A percentile compares a stretch with the other conserved stretches of the same genome.
These are phyloP conservation scores for Brassica cretica DNA, from an alignment of 345 rosid species.

Conservation along the genomic window DNA sequence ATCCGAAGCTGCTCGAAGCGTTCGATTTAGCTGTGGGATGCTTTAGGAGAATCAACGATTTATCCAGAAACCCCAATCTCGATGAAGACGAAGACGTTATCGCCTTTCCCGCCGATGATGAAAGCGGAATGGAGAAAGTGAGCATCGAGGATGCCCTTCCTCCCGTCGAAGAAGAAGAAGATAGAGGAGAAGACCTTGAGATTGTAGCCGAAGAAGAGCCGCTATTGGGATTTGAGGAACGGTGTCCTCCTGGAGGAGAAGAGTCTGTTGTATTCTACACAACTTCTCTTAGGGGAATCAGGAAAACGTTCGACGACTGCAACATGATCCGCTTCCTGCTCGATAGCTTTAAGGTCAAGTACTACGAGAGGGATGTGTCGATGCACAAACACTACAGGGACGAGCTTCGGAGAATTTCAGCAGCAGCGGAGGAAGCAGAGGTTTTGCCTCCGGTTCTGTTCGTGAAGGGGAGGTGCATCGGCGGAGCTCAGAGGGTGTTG, in stretches of 20 bases:
- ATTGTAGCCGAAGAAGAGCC: constrained; percentile 26
- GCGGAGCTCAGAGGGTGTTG: constrained; percentile 78
- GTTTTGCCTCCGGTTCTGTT: constrained; percentile 77
- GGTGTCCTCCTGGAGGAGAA: constrained; percentile 75
- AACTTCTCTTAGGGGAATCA: constrained; percentile 71
- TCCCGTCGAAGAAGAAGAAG: constrained; percentile 2
- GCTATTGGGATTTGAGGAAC: constrained; percentile 49
- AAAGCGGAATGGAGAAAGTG: constrained; percentile 3
- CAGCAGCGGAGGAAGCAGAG: constrained; percentile 44
- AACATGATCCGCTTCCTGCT: constrained; percentile 61
- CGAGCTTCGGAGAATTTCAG: constrained; percentile 54
- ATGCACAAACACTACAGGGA: constrained; percentile 73
- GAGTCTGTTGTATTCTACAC: constrained; percentile 69
- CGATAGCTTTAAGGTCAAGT: constrained; percentile 61
- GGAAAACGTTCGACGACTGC: constrained; percentile 91
- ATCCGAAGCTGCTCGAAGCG: constrained; percentile 71
- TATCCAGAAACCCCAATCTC: constrained; percentile 10
- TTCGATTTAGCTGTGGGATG: constrained; percentile 60
- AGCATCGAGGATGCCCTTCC: neutral
- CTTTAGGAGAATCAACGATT: constrained; percentile 46
- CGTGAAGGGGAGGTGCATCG: constrained; percentile 71
- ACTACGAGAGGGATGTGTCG: constrained; percentile 75
- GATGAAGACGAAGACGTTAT: constrained; percentile 31
- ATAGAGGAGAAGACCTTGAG: no score
- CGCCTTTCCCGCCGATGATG: constrained; percentile 22